phyloP scores from a whole-genome alignment of 129 eudicot species.

The Daucus carota region DNA sequence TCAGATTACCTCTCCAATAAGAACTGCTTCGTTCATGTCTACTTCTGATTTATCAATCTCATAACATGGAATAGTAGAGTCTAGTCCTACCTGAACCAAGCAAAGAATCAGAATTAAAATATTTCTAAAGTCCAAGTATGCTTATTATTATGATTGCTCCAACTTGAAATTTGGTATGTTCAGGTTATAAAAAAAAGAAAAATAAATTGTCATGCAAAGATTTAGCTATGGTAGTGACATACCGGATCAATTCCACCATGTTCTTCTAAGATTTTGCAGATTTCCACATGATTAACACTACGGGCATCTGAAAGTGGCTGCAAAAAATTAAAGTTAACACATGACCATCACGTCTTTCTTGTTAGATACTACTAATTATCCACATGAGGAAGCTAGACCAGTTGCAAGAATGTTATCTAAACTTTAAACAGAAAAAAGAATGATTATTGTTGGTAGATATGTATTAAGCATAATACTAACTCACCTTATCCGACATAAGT shows the following conservation, averaged over 20 bases:
- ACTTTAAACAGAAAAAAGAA: neutral
- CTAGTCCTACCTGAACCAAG: constrained; percentile 33
- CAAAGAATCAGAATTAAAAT: constrained; percentile 3
- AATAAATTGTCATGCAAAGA: neutral
- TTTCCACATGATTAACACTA: constrained; percentile 44
- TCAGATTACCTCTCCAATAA: constrained; percentile 49
- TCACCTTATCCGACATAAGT: neutral
- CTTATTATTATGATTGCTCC: neutral
- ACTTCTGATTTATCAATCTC: constrained; percentile 45
- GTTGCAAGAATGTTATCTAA: neutral
- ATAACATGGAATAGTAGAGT: constrained; percentile 47
- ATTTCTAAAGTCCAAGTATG: neutral
- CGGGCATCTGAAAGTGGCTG: constrained; percentile 77
- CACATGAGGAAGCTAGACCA: neutral
- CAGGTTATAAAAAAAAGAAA: neutral
- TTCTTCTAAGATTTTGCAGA: constrained; percentile 49
- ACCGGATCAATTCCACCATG: constrained; percentile 68
- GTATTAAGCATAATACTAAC: neutral
- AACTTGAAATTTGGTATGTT: neutral
- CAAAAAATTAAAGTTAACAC: constrained; percentile 18
- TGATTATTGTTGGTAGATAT: neutral
- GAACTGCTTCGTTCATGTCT: constrained; percentile 33
- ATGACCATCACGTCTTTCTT: neutral
- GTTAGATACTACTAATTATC: neutral
- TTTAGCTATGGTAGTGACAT: neutral